Percentiles rank a stretch among this genome's conserved stretches.
Conservation (phyloP, 208 protist genomes). For the Acanthamoeba lenticulata region DNA sequence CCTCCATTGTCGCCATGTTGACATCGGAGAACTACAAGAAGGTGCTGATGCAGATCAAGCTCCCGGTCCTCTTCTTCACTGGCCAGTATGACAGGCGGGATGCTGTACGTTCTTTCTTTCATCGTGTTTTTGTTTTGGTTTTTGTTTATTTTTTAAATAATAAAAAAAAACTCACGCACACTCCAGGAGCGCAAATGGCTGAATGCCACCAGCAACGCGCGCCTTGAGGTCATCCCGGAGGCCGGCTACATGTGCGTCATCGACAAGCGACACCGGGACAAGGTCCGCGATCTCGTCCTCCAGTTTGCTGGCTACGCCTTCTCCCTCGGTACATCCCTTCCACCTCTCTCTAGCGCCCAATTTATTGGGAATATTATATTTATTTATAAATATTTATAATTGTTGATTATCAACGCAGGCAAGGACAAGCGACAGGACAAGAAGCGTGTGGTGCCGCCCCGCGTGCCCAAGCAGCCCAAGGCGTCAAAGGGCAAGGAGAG, state of each 20-base stretch:
- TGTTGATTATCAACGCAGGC: not conserved
- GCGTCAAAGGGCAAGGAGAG: conserved; percentile 23
- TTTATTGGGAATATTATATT: too few relatives aligned
- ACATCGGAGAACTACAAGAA: conserved; percentile 33
- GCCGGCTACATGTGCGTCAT: conserved; percentile 58
- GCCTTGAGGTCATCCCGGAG: conserved; percentile 19
- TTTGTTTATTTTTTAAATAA: too few relatives aligned
- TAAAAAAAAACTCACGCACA: too few relatives aligned
- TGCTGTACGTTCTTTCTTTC: not conserved
- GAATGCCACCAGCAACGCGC: not conserved
- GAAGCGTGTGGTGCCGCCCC: not conserved
- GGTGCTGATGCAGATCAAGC: conserved; percentile 1
- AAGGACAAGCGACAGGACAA: conserved; percentile 38
- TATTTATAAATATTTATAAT: too few relatives aligned
- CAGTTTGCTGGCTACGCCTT: conserved; percentile 45
- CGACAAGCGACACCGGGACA: conserved; percentile 40
- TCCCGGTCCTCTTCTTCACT: conserved; percentile 11
- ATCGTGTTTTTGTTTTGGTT: not conserved
- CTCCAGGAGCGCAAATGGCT: conserved; percentile 31
- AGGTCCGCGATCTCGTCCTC: conserved; percentile 23
- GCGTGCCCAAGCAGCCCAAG: not conserved
- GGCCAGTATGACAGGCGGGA: conserved; percentile 28
- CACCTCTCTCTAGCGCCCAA: too few relatives aligned
- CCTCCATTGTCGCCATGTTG: conserved; percentile 41
- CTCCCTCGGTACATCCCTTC: not conserved